A percentile compares a stretch with the other conserved stretches of the same genome.
Evolutionary conservation across 2,329 filamentous ascomycete genomes (phyloP).

Genomic region (Penicillium olsonii): DNA sequence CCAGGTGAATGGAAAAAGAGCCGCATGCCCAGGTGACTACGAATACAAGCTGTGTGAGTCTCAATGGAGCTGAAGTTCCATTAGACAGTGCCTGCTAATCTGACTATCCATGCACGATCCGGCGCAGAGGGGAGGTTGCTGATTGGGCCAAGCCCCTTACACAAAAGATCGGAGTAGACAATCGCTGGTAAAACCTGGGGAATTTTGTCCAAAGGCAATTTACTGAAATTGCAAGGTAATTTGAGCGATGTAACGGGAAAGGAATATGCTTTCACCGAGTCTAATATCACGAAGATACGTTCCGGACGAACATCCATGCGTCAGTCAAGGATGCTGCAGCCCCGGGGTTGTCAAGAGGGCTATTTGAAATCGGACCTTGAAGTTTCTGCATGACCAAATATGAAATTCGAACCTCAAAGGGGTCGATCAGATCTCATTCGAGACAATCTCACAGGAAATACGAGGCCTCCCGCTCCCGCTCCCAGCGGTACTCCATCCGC

Average conservation of each 20-base stretch:
- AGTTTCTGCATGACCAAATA: background rate
- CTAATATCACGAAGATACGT: too few relatives aligned
- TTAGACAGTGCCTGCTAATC: background rate
- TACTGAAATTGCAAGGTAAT: too few relatives aligned
- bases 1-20: background rate
- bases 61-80: too few relatives aligned
- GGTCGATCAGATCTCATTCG: too few relatives aligned
- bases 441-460: slow-evolving; percentile 9
- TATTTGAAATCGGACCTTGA: background rate
- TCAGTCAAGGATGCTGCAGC: background rate
- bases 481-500: slow-evolving; percentile 11
- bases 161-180: background rate
- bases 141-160: background rate
- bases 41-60: background rate
- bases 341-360: background rate
- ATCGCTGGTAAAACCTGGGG: background rate
- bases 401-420: too few relatives aligned
- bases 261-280: too few relatives aligned
- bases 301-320: too few relatives aligned
- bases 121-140: background rate
- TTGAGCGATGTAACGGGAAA: too few relatives aligned
- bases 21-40: background rate
- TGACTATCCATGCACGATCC: background rate
- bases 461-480: slow-evolving; percentile 7
- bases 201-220: too few relatives aligned